Base-by-base conservation (phyloP, 2,329 filamentous ascomycete species). In the Aspergillus felis region DNA sequence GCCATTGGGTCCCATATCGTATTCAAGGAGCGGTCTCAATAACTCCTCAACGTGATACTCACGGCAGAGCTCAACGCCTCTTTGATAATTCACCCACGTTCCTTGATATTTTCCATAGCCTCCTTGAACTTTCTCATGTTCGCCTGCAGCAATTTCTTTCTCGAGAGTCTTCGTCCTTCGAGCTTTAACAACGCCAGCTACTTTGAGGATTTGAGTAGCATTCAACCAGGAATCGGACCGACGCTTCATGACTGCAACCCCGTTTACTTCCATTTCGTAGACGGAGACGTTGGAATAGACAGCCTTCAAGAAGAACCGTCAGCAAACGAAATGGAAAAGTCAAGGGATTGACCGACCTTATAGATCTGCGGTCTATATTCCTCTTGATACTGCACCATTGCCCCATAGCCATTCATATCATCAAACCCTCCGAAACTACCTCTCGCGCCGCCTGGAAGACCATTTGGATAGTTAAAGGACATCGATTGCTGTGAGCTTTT, bases 31-130 rank as follows among this genome's bases (percentile, higher is more conserved):
- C 9, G 79, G 79, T 49, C 77, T 69, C 42, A 81, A 67, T 27
- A 79, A 54, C 59, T 80, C 77, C 61, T 80, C 77, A 42, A 81
- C 79, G 57, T 84, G 83, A 67, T 87, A 87, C 69, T 87, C 84
- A 46, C 89, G 87, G 74, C 94, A 97, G 66, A 99, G 93, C 70
- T 97, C 91, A 49, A 95, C 83, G 1, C 93, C 94, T 60, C 93
- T 87, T 51, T 93, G 89, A 70, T 96, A 97, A 69, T 89, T 91
- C 70, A 99, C 96, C 94, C 94, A 99, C 2, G 94, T 99, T 55
- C 94, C 94, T 79, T 99, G 94, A 70, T 99, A 99, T 79, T 97
- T 97, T 63, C 94, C 94, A 70, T 99, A 99, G 4, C 94, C 94
- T 35, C 94, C 94, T 73, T 99, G 94, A 2, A 99, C 93, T 76